Base-by-base conservation (phyloP, 345 rosid species). In the Lumnitzera littorea region DNA sequence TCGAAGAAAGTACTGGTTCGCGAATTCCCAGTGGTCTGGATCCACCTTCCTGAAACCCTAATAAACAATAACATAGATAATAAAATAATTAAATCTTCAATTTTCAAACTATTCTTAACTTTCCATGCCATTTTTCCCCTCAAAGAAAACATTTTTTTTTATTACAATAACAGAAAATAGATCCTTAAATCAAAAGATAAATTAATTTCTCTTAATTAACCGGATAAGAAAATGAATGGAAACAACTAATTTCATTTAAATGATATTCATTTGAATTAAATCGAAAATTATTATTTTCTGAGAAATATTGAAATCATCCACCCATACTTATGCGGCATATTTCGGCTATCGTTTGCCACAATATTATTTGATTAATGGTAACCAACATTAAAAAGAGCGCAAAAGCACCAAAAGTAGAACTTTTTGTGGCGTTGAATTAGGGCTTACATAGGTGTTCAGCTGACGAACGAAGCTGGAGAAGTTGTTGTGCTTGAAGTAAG, bases 401-500 rank as follows among this genome's bases (percentile, higher is more conserved):
- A 20, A 31, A 36, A 36, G 43, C 11, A 36, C 43, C 11, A 36
- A 1, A 0, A 36, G 10, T 1, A 36, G 43, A 36, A 36, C 43
- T 5, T 10, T 25, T 13, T 13, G 31, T 13, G 50, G 9, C 0
- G 24, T 47, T 25, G 14, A 17, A 48, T 47, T 41, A 11, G 24
- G n/a, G 17, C 89, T 66, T 57, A 94, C 99, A 55, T 94, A 94
- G 53, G 97, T 94, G 46, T 94, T 94, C 53, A 94, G 83, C 65
- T 94, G 99, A 6, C 99, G 89, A 70, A 94, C 84, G 67, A 94
- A 91, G 80, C 99, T 94, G 65, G 96, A 90, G 77, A 90, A 94
- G 61, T 94, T 94, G 78, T 77, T 86, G 84, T 94, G 99, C 78
- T 94, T 94, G 89, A 94, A 94, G 56, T 84, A 91, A 29, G 82